Percentiles rank a stretch among this genome's conserved stretches.
phyloP scores from a whole-genome alignment of 192 early-diverging fungal genomes.

The Diversispora eburnea region DNA sequence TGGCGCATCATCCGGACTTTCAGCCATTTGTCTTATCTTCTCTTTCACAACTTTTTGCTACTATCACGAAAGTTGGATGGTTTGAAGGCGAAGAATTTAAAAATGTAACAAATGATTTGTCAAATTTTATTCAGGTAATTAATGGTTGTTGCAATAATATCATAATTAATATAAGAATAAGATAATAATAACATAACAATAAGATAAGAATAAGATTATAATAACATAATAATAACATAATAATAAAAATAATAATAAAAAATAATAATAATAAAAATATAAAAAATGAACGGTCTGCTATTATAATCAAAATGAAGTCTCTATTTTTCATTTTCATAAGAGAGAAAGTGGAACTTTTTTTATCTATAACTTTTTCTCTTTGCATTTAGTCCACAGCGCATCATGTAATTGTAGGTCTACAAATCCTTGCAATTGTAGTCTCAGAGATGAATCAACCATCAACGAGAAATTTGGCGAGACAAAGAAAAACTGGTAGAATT shows the following conservation, averaged over 20 bases:
- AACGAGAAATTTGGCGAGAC: conserved; percentile 57
- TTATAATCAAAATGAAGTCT: neutral
- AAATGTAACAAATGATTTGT: conserved; percentile 47
- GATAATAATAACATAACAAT: too few relatives aligned
- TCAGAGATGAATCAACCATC: conserved; percentile 67
- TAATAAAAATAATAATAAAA: too few relatives aligned
- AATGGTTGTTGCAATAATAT: neutral
- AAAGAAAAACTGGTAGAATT: conserved; percentile 64
- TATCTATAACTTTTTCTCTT: conserved; percentile 2
- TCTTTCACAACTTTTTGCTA: conserved; percentile 57
- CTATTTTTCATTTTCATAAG: neutral
- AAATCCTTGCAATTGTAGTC: conserved; percentile 64
- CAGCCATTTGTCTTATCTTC: conserved; percentile 56
- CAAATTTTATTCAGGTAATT: conserved; percentile 57
- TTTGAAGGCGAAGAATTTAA: conserved; percentile 67
- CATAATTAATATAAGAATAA: too few relatives aligned
- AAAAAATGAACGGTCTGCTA: neutral
- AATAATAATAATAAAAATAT: too few relatives aligned
- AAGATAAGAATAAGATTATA: too few relatives aligned
- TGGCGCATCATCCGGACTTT: conserved; percentile 51
- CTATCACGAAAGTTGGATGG: conserved; percentile 71
- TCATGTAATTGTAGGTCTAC: conserved; percentile 61
- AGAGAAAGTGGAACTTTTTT: neutral
- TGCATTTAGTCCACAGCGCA: conserved; percentile 46
- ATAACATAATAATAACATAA: too few relatives aligned